These are phyloP conservation scores for Ceratocystis variospora DNA, from an alignment of 2,329 filamentous ascomycete genomes.

Conservation along the genomic window DNA sequence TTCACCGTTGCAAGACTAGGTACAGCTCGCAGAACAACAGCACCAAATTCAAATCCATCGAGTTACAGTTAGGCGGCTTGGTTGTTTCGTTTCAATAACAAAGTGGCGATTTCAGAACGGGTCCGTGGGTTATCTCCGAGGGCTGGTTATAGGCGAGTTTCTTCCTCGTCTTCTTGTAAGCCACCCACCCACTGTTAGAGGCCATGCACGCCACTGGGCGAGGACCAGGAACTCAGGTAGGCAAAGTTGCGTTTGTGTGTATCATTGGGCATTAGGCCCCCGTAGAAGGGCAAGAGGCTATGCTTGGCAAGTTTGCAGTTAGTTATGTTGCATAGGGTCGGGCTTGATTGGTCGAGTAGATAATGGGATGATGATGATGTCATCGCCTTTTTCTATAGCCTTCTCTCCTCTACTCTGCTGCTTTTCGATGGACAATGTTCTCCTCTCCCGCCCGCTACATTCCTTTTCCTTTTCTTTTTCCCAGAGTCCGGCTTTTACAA, in stretches of 20 bases:
- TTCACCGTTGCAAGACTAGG: background rate
- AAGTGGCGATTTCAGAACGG: background rate
- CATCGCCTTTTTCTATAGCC: background rate
- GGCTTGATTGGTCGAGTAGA: background rate
- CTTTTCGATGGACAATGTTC: background rate
- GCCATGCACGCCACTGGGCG: background rate
- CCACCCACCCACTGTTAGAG: background rate
- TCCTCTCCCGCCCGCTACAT: background rate
- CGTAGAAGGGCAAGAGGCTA: background rate
- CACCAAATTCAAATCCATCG: background rate
- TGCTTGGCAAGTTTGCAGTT: background rate
- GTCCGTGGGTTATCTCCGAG: background rate
- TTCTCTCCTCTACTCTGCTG: background rate
- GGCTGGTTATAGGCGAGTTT: background rate
- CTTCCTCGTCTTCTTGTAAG: background rate
- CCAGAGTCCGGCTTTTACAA: background rate
- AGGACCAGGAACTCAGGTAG: no score
- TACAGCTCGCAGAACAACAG: background rate
- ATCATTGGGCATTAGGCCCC: no score
- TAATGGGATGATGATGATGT: background rate
- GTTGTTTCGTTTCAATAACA: slow-evolving; percentile 1
- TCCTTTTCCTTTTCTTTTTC: background rate
- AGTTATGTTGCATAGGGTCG: background rate
- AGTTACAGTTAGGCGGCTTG: background rate
- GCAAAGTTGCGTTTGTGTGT: no score